Percentiles rank a stretch among this genome's conserved stretches.
Conservation (phyloP, 2,329 filamentous ascomycete species). For the Talaromyces amestolkiae region DNA sequence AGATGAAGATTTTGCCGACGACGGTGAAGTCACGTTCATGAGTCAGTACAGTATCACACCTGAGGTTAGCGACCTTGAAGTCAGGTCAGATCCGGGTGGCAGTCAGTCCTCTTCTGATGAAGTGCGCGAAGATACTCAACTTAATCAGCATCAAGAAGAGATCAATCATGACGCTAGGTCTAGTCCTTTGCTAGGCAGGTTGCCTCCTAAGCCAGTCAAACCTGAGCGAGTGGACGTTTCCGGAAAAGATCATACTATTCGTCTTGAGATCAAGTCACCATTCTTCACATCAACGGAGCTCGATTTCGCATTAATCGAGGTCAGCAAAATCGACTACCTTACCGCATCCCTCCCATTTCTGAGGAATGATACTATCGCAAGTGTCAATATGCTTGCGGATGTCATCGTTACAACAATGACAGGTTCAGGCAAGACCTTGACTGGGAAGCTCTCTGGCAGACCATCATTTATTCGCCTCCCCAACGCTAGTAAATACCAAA, state of each 20-base stretch:
- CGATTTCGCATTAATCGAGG: neutral
- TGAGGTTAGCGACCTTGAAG: neutral
- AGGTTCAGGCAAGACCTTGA: neutral
- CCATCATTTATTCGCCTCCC: neutral
- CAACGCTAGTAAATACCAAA: neutral
- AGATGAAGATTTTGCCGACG: neutral
- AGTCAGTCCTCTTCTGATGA: neutral
- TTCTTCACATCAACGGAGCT: neutral
- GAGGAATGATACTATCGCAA: too few relatives aligned
- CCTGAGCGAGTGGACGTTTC: neutral
- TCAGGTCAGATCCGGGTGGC: neutral
- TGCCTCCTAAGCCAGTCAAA: too few relatives aligned
- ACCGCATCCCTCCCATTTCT: neutral
- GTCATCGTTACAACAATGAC: neutral
- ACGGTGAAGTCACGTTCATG: neutral
- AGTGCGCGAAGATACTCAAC: neutral
- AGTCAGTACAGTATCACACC: constrained; percentile 5
- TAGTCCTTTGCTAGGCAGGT: too few relatives aligned
- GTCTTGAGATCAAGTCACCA: neutral
- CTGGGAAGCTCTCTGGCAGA: neutral
- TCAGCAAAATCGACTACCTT: neutral
- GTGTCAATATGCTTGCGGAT: neutral
- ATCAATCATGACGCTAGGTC: too few relatives aligned
- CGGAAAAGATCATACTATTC: neutral
- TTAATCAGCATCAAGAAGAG: too few relatives aligned